Percentiles rank a stretch among this genome's conserved stretches.
Evolutionary conservation across 2,329 filamentous ascomycete species (phyloP).

Genomic region (Cucurbitaria berberidis): DNA sequence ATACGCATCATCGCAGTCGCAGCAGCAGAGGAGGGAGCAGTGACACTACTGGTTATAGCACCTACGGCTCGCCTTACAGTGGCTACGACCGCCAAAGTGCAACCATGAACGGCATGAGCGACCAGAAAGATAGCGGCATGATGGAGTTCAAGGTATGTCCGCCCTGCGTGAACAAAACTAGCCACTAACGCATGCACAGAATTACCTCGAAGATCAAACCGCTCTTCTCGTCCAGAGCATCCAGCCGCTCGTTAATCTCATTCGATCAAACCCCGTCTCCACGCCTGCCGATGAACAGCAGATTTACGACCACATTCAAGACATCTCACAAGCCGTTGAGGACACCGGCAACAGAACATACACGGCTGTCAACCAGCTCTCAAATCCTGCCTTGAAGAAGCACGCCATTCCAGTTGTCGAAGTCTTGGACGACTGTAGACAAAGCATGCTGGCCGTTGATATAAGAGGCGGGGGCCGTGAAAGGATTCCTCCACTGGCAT

Average conservation of each 20-base stretch:
- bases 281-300: constrained; percentile 48
- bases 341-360: constrained; percentile 71
- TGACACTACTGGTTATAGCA: constrained; percentile 43
- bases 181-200: constrained; percentile 51
- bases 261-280: constrained; percentile 56
- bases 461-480: constrained; percentile 66
- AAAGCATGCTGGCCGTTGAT: constrained; percentile 68
- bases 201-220: constrained; percentile 84
- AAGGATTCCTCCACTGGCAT: constrained; percentile 79
- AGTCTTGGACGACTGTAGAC: constrained; percentile 67
- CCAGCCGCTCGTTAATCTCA: constrained; percentile 75
- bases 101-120: constrained; percentile 30
- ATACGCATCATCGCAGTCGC: constrained; percentile 31
- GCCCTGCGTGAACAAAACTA: constrained; percentile 6
- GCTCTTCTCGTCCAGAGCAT: constrained; percentile 79
- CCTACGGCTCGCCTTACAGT: constrained; percentile 46
- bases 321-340: constrained; percentile 73
- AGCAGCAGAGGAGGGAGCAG: constrained; percentile 48
- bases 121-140: constrained; percentile 47
- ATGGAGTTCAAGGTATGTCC: constrained; percentile 65
- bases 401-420: constrained; percentile 59
- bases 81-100: constrained; percentile 43
- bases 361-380: constrained; percentile 55
- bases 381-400: constrained; percentile 60
- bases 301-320: constrained; percentile 71